phyloP scores from a whole-genome alignment of 495 filamentous ascomycete genomes.

The Penicillium paradoxum region DNA sequence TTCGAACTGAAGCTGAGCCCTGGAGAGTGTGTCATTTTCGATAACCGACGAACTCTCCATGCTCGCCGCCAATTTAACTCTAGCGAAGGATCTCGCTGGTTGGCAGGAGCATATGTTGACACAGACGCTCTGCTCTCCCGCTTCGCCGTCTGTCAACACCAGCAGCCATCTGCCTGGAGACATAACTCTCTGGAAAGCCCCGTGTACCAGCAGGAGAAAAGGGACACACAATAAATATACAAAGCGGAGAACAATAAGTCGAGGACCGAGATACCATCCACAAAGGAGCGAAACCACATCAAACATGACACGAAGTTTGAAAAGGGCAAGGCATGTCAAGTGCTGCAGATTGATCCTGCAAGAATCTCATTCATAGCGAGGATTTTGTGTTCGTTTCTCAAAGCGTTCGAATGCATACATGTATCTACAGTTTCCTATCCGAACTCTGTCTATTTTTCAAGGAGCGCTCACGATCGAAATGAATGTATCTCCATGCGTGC shows the following conservation, averaged over 20 bases:
- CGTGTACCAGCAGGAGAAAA: neutral
- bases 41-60: slow-evolving; percentile 76
- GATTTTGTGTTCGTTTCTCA: too few species aligned
- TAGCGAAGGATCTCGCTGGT: slow-evolving; percentile 55
- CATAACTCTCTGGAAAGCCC: neutral
- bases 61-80: slow-evolving; percentile 68
- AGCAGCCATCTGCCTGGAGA: neutral
- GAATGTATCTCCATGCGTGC: too few species aligned
- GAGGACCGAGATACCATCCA: too few species aligned
- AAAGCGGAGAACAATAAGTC: neutral
- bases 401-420: too few species aligned
- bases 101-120: slow-evolving; percentile 81
- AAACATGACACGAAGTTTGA: too few species aligned
- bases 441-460: too few species aligned
- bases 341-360: too few species aligned
- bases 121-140: slow-evolving; percentile 57
- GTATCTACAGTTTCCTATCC: too few species aligned
- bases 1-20: slow-evolving; percentile 68
- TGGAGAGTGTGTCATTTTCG: slow-evolving; percentile 82
- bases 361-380: too few species aligned
- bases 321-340: too few species aligned
- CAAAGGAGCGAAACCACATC: too few species aligned
- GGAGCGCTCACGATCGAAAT: too few species aligned
- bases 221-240: neutral
- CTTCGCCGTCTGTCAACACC: slow-evolving; percentile 30